Evolutionary conservation across 1,284 basidiomycete genomes (phyloP).

Genomic region (Trametes pubescens): DNA sequence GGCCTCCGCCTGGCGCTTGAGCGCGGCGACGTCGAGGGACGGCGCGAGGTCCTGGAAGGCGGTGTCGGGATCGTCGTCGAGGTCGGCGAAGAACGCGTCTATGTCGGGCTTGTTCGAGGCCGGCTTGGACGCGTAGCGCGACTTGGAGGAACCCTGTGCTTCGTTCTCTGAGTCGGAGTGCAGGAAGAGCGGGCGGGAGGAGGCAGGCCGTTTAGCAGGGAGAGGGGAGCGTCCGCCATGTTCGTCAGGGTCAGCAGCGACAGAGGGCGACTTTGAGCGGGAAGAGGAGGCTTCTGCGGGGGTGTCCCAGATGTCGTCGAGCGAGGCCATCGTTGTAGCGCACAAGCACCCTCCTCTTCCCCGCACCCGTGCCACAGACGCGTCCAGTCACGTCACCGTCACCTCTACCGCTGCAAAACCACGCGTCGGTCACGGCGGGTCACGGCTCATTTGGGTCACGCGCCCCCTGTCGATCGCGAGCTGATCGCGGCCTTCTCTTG

Average conservation of each 20-base stretch:
- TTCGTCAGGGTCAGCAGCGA: conserved; percentile 2
- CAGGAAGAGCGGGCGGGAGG: conserved; percentile 56
- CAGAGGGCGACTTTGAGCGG: conserved; percentile 14
- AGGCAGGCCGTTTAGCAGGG: conserved; percentile 40
- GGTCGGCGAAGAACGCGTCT: conserved; percentile 68
- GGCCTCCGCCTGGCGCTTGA: conserved; percentile 62
- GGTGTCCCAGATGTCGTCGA: conserved; percentile 55
- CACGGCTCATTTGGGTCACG: conserved; percentile 23
- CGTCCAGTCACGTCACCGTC: conserved; percentile 14
- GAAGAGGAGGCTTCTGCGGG: conserved; percentile 42
- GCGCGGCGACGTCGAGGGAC: conserved; percentile 57
- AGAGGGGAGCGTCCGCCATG: conserved; percentile 19
- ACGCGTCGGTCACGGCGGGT: conserved; percentile 12
- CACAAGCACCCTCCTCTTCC: not conserved
- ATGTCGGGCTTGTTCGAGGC: conserved; percentile 50
- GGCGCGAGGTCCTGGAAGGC: conserved; percentile 54
- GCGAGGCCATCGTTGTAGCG: conserved; percentile 41
- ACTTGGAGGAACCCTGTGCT: conserved; percentile 28
- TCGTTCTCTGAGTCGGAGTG: conserved; percentile 58
- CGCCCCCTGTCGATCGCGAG: conserved; percentile 2
- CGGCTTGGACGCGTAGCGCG: conserved; percentile 32
- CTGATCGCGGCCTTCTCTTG: conserved; percentile 4
- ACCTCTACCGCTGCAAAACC: not conserved
- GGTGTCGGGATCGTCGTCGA: conserved; percentile 52
- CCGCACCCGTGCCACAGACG: conserved; percentile 24